These are phyloP conservation scores for Penicillium crystallinum DNA, from an alignment of 495 filamentous ascomycete genomes.

Conservation along the genomic window DNA sequence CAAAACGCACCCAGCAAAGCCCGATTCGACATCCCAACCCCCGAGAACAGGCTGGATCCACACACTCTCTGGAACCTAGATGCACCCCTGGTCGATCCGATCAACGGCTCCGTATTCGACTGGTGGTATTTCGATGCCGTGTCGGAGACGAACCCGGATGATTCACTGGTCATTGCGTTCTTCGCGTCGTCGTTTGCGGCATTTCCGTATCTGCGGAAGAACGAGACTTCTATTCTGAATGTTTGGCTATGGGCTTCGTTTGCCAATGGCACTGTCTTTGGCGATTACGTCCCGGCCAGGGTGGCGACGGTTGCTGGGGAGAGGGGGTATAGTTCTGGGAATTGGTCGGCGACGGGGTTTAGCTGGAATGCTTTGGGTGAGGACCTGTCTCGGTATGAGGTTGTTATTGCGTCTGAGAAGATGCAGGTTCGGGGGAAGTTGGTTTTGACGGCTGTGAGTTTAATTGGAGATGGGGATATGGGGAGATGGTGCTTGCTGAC, in stretches of 20 bases:
- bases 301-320: constrained; percentile 9
- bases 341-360: constrained; percentile 15
- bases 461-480: too few relatives aligned
- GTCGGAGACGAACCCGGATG: constrained; percentile 9
- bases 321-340: constrained; percentile 1
- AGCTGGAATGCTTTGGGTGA: constrained; percentile 8
- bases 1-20: constrained; percentile 9
- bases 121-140: constrained; percentile 43
- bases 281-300: constrained; percentile 15
- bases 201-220: constrained; percentile 13
- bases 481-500: neutral
- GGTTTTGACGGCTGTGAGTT: constrained; percentile 13
- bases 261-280: constrained; percentile 18
- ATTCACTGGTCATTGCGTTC: constrained; percentile 26
- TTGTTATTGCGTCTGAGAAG: constrained; percentile 10
- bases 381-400: constrained; percentile 13
- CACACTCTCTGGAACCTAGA: constrained; percentile 19
- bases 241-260: constrained; percentile 25
- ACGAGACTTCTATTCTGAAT: constrained; percentile 14
- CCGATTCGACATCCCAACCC: constrained; percentile 10
- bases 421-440: constrained; percentile 14
- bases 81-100: constrained; percentile 19
- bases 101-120: constrained; percentile 32
- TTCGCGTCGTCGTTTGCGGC: constrained; percentile 18
- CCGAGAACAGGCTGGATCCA: neutral